Conservation (phyloP, 2,329 filamentous ascomycete species). For the Dactylellina sp. region DNA sequence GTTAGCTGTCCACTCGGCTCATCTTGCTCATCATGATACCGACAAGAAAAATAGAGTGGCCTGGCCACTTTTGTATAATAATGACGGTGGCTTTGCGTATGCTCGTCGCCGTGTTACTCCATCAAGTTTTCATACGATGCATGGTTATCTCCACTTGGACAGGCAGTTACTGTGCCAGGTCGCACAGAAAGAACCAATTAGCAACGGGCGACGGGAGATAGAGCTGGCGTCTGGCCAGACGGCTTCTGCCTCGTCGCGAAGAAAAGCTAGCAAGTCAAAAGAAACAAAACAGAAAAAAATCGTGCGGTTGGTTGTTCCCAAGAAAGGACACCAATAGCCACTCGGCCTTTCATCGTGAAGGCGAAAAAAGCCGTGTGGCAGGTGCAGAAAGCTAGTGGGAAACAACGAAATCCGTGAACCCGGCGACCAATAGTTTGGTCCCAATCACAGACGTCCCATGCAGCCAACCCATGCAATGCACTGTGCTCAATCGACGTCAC, state of each 20-base stretch:
- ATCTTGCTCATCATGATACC: conserved; percentile 44
- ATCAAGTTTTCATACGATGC: background rate
- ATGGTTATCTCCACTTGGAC: conserved; percentile 29
- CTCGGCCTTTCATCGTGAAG: conserved; percentile 20
- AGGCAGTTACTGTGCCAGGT: conserved; percentile 26
- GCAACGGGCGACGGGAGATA: conserved; percentile 1
- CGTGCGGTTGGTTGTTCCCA: conserved; percentile 25
- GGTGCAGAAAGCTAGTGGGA: conserved; percentile 24
- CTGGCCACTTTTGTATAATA: conserved; percentile 29
- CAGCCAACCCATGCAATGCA: conserved; percentile 50
- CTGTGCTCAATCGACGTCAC: conserved; percentile 46
- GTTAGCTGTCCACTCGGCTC: conserved; percentile 23
- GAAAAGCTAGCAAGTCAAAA: background rate
- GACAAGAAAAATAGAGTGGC: conserved; percentile 14
- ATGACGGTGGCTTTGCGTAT: conserved; percentile 57
- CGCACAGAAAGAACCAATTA: conserved; percentile 16
- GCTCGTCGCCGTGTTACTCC: conserved; percentile 5
- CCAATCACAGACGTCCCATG: conserved; percentile 23
- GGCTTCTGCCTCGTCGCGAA: conserved; percentile 33
- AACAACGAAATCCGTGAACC: conserved; percentile 27
- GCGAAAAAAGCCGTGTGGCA: conserved; percentile 26
- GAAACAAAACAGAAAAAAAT: conserved; percentile 1
- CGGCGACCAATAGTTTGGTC: conserved; percentile 32
- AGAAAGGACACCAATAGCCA: conserved; percentile 14
- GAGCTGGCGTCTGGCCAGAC: conserved; percentile 38